Evolutionary conservation across 352 stramenopile genomes (phyloP).

Genomic region (Blastocystis sp.): DNA sequence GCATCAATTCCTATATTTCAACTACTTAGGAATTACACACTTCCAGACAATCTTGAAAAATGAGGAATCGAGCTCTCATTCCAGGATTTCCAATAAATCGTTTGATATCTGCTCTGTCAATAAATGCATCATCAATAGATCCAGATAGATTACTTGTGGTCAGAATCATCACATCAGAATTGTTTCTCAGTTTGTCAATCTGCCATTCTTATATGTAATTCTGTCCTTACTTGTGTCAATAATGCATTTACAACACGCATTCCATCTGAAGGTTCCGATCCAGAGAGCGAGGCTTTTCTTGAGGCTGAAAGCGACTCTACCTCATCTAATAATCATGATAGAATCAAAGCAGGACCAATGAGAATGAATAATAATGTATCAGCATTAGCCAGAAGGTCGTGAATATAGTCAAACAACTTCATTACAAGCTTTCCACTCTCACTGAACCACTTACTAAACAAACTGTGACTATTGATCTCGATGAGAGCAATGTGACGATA

Average conservation of each 20-base stretch:
- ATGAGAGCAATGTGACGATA: slow-evolving; percentile 79
- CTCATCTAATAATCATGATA: slow-evolving; percentile 74
- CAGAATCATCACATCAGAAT: slow-evolving; percentile 85
- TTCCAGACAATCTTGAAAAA: slow-evolving; percentile 79
- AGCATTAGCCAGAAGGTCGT: slow-evolving; percentile 83
- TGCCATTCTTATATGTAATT: slow-evolving; percentile 62
- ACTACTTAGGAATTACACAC: slow-evolving; percentile 69
- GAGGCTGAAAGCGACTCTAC: slow-evolving; percentile 84
- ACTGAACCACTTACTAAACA: slow-evolving; percentile 89
- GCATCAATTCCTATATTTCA: slow-evolving; percentile 38
- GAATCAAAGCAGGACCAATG: slow-evolving; percentile 72
- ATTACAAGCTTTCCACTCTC: slow-evolving; percentile 87
- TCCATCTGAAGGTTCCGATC: slow-evolving; percentile 83
- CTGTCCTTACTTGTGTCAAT: slow-evolving; percentile 76
- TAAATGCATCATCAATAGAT: slow-evolving; percentile 85
- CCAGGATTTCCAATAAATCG: slow-evolving; percentile 74
- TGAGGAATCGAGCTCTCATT: slow-evolving; percentile 77
- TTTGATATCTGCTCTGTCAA: slow-evolving; percentile 87
- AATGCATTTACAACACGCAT: slow-evolving; percentile 86
- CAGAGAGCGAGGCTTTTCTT: slow-evolving; percentile 76
- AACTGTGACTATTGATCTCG: slow-evolving; percentile 86
- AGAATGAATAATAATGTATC: slow-evolving; percentile 84
- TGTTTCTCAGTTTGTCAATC: slow-evolving; percentile 77
- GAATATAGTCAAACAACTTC: slow-evolving; percentile 84
- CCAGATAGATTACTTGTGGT: slow-evolving; percentile 87